Base-by-base conservation (phyloP, 768 basidiomycete genomes). In the Collybia mongolica region DNA sequence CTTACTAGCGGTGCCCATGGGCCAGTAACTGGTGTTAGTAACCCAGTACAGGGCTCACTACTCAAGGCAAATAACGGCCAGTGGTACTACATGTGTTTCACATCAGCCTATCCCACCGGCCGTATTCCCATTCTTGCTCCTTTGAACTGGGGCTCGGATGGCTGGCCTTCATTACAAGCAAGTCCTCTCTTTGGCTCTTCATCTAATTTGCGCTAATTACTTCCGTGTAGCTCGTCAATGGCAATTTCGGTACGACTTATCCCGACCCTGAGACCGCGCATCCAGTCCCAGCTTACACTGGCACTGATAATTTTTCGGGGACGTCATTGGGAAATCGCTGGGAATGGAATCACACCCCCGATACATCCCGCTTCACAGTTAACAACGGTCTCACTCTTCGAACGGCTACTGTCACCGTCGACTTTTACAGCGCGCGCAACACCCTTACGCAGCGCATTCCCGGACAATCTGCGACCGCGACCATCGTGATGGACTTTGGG, bases 281-380 rank as follows among this genome's bases (percentile, higher is more conserved):
- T 57, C 17, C 36, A 45, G 24, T 54, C 55, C 23, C 50, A 44
- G 32, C 32, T 3, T 32, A 32, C 9, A 44, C 42, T 1, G 56
- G 52, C 20, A 54, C 56, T n/a, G 58, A 59, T 41, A 47, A 36
- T 6, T 59, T 59, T 46, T 32, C 32, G 32, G 32, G 32, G 32
- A 59, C 49, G 3, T 46, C 53, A 12, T 32, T 59, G 15, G 43
- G 52, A 14, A 52, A 46, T 12, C 44, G 52, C 22, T 56, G 58
- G 55, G 58, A 59, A 42, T 59, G 58, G 58, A 56, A 59, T 45
- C 58, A 59, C 44, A 56, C 56, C 46, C 55, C 55, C 8, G 58
- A 58, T 23, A 55, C 42, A 15, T 44, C 54, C 35, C 54, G 54
- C 35, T 59, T 54, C 46, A 44, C 48, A 35, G 43, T 57, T 29